Base-by-base conservation (phyloP, 192 early-diverging fungal species). In the Mortierella antarctica region DNA sequence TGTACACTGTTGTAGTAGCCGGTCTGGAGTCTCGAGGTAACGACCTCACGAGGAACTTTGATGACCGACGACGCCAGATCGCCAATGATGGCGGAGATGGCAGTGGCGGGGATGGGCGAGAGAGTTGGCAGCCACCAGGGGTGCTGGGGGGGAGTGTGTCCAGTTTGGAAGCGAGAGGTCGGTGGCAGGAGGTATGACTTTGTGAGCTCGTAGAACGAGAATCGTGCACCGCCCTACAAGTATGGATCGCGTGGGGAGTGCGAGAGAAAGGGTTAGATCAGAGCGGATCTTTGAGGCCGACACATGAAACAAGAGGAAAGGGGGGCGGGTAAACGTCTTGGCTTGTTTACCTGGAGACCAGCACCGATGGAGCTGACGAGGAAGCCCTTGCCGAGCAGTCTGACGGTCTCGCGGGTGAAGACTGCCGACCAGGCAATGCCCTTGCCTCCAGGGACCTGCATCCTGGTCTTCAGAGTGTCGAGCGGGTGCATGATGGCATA, bases 401-500 rank as follows among this genome's bases (percentile, higher is more conserved):
- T 78, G 17, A 83, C 56, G 0, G 87, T 89, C 40, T 89, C 84
- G 15, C 82, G 70, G 13, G 88, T 83, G 50, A 89, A 89, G 20
- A 92, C 62, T 0, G 84, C 82, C 53, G 71, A 79, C 51, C 85
- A 65, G 62, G 84, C 79, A 20, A 70, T 72, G 11, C 71, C 71
- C 10, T 70, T 44, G 48, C 77, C 71, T 42, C 86, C 76, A 18
- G 86, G 82, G 12, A 91, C 89, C 67, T 94, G 93, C 84, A 92
- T 89, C 41, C 88, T 83, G 6, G 91, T 93, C 65, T 94, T 94
- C 52, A 92, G 69, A 14, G 91, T 93, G 73, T 94, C 93, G 53
- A 94, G 85, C 12, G 93, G 93, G 71, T 94, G 93, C 91, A 93
- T 93, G 10, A 86, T 76, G 23, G 93, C 89, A 82, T 91, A 94